A percentile compares a stretch with the other conserved stretches of the same genome.
Evolutionary conservation across 306 rosid species (phyloP).

Genomic region (Citrullus mucosospermus): DNA sequence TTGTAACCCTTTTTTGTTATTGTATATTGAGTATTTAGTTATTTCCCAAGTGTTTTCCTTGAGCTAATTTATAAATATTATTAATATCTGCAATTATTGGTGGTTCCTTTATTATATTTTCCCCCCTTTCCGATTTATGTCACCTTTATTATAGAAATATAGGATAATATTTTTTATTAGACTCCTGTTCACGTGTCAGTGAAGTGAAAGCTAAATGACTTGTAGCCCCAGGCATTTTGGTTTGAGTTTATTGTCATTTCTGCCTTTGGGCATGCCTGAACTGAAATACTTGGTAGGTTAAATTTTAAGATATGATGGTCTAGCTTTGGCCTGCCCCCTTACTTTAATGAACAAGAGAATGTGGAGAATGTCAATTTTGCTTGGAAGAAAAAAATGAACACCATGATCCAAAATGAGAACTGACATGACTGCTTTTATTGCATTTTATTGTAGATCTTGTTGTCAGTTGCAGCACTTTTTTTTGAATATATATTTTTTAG

Average conservation of each 20-base stretch:
- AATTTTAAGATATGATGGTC: background rate
- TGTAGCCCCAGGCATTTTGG: background rate
- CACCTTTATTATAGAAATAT: too few relatives aligned
- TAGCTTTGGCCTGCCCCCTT: background rate
- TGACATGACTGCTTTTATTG: background rate
- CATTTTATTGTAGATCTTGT: background rate
- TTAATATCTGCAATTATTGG: background rate
- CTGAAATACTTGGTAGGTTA: background rate
- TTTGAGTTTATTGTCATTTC: background rate
- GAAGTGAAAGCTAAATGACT: background rate
- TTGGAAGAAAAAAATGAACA: background rate
- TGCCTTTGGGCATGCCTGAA: background rate
- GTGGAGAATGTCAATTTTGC: background rate
- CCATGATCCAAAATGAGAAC: background rate
- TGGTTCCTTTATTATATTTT: background rate
- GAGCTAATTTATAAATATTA: background rate
- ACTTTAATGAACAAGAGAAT: too few relatives aligned
- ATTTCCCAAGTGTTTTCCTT: background rate
- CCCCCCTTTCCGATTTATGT: background rate
- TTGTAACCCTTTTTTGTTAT: background rate
- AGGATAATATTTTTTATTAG: too few relatives aligned
- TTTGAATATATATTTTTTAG: background rate
- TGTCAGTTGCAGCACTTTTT: background rate
- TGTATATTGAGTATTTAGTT: background rate
- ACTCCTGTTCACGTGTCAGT: background rate